Conservation (phyloP, 805 yeast species). For the Komagataella ulmi region DNA sequence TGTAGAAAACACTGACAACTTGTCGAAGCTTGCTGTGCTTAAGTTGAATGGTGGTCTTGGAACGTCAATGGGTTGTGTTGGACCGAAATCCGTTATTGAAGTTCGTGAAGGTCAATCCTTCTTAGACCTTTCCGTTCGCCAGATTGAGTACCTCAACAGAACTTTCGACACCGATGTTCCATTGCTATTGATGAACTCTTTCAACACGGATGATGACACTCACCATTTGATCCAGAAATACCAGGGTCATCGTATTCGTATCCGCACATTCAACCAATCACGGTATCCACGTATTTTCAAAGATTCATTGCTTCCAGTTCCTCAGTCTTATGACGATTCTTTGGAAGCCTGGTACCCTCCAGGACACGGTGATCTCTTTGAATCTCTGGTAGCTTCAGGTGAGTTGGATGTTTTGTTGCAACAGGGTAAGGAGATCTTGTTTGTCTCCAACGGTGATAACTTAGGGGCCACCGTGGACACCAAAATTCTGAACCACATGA, state of each 20-base stretch:
- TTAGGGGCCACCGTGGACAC: conserved; percentile 96
- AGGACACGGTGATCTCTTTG: conserved; percentile 98
- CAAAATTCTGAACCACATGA: conserved; percentile 83
- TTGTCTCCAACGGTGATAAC: conserved; percentile 97
- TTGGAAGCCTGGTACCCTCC: conserved; percentile 97
- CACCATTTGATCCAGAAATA: conserved; percentile 92
- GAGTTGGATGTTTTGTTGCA: conserved; percentile 80
- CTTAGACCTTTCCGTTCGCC: conserved; percentile 90
- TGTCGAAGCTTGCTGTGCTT: conserved; percentile 83
- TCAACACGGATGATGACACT: conserved; percentile 94
- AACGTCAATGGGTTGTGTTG: conserved; percentile 99
- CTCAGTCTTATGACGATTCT: conserved; percentile 57
- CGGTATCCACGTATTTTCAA: conserved; percentile 90
- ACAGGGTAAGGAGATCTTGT: conserved; percentile 89
- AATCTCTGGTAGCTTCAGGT: conserved; percentile 78
- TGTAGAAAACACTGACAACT: conserved; percentile 28
- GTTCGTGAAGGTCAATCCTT: conserved; percentile 98
- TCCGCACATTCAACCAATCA: conserved; percentile 95
- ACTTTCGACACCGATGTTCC: conserved; percentile 90
- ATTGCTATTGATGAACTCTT: conserved; percentile 92
- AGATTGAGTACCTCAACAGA: conserved; percentile 89
- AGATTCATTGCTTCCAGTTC: conserved; percentile 94
- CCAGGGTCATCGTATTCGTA: conserved; percentile 90
- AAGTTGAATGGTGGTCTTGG: conserved; percentile 98
- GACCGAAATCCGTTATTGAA: conserved; percentile 96